Conservation (phyloP, 192 early-diverging fungal species). For the Piromyces finnis region DNA sequence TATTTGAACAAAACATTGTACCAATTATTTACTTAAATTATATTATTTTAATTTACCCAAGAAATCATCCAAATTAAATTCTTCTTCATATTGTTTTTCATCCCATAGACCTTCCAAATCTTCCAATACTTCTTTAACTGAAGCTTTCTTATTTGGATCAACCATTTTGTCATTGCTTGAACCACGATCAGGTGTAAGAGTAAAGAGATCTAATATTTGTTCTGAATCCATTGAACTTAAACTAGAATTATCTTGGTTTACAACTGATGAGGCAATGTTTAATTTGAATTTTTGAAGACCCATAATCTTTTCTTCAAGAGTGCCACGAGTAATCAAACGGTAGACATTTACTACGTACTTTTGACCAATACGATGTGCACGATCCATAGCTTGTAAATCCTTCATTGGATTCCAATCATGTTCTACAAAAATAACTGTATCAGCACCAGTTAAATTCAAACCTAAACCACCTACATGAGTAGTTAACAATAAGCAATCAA, state of each 20-base stretch:
- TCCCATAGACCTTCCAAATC: conserved; percentile 77
- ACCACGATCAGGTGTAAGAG: conserved; percentile 25
- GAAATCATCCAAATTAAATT: conserved; percentile 66
- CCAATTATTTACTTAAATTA: too few relatives aligned
- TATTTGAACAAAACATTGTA: too few relatives aligned
- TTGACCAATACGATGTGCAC: conserved; percentile 95
- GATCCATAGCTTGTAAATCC: conserved; percentile 98
- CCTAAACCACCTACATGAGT: conserved; percentile 95
- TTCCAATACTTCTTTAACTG: conserved; percentile 51
- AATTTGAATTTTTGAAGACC: conserved; percentile 96
- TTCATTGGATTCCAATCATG: conserved; percentile 99
- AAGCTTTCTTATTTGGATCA: conserved; percentile 24
- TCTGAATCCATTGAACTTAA: conserved; percentile 89
- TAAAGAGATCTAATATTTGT: conserved; percentile 86
- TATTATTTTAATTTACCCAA: conserved; percentile 29
- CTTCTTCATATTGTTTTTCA: conserved; percentile 70
- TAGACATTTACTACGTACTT: conserved; percentile 96
- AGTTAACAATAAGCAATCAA: conserved; percentile 85
- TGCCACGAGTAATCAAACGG: conserved; percentile 88
- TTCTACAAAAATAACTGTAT: conserved; percentile 97
- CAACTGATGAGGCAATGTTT: conserved; percentile 85
- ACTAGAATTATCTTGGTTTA: conserved; percentile 91
- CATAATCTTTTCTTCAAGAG: conserved; percentile 99
- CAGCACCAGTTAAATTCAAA: conserved; percentile 94
- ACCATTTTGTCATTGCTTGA: not conserved